Evolutionary conservation across 768 basidiomycete species (phyloP).

Genomic region (Kwoniella shandongensis): DNA sequence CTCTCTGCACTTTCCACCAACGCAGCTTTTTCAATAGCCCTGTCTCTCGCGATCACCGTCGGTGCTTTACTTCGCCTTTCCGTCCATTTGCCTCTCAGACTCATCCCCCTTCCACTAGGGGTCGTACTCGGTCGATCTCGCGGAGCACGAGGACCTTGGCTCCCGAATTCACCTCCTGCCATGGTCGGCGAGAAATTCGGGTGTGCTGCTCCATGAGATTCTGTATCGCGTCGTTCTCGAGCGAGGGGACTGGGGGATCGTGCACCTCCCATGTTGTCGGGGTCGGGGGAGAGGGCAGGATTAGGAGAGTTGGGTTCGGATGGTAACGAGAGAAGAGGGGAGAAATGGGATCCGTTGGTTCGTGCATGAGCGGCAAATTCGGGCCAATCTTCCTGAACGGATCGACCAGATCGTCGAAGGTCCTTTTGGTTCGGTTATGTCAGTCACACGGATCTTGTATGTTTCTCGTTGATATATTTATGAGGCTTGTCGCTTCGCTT

Average conservation of each 20-base stretch:
- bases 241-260: slow-evolving; percentile 6
- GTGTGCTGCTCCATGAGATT: slow-evolving; percentile 36
- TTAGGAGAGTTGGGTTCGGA: slow-evolving; percentile 11
- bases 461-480: too few relatives aligned
- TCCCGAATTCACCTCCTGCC: not conserved
- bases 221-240: slow-evolving; percentile 44
- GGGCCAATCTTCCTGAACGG: slow-evolving; percentile 96
- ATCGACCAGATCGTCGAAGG: slow-evolving; percentile 86
- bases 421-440: too few relatives aligned
- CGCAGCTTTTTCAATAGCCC: slow-evolving; percentile 85
- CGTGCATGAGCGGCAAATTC: slow-evolving; percentile 96
- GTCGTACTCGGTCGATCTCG: slow-evolving; percentile 20
- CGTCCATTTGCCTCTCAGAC: slow-evolving; percentile 14
- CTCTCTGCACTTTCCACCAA: slow-evolving; percentile 91
- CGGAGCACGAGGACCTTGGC: slow-evolving; percentile 6
- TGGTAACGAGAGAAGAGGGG: slow-evolving; percentile 71
- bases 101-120: slow-evolving; percentile 13
- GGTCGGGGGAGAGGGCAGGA: not conserved
- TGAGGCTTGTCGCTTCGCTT: too few relatives aligned
- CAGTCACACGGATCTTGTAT: not conserved
- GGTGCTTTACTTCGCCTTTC: slow-evolving; percentile 60
- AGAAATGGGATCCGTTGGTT: slow-evolving; percentile 87
- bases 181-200: slow-evolving; percentile 16
- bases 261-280: slow-evolving; percentile 2
- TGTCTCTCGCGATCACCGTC: slow-evolving; percentile 86